Evolutionary conservation across 345 rosid genomes (phyloP).

Genomic region (Schrenkiella parvula): DNA sequence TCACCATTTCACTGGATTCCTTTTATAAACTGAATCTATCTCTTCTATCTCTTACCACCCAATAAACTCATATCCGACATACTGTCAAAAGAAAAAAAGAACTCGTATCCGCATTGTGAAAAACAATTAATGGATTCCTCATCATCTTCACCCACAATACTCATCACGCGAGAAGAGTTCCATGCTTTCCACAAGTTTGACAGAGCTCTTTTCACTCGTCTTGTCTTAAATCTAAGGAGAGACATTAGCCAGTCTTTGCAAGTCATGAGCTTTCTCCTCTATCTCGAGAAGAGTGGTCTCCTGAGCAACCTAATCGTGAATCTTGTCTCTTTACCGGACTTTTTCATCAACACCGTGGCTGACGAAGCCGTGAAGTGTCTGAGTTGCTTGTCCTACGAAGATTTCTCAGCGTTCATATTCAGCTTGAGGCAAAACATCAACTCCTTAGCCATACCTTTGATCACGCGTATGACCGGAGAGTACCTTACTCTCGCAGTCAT

Average conservation of each 20-base stretch:
- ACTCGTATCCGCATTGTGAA: background rate
- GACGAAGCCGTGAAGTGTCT: conserved; percentile 53
- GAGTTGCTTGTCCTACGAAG: conserved; percentile 33
- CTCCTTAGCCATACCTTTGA: conserved; percentile 23
- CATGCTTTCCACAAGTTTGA: conserved; percentile 53
- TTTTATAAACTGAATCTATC: background rate
- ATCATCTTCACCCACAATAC: background rate
- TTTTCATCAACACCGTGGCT: conserved; percentile 34
- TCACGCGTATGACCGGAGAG: conserved; percentile 24
- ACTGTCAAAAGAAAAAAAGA: background rate
- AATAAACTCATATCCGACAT: background rate
- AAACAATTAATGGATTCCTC: conserved; percentile 11
- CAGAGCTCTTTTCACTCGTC: conserved; percentile 42
- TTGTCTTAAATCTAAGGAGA: conserved; percentile 40
- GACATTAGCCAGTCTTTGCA: conserved; percentile 47
- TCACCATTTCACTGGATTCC: conserved; percentile 8
- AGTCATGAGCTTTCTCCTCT: conserved; percentile 55
- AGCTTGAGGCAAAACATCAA: background rate
- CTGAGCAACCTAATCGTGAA: conserved; percentile 25
- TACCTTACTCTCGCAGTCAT: conserved; percentile 34
- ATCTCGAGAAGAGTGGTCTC: conserved; percentile 42
- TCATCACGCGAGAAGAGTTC: conserved; percentile 40
- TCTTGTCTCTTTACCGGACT: conserved; percentile 33
- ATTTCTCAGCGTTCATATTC: background rate
- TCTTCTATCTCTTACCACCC: background rate